These are phyloP conservation scores for Malassezia globosa DNA, from an alignment of 1,284 basidiomycete genomes.

Conservation along the genomic window DNA sequence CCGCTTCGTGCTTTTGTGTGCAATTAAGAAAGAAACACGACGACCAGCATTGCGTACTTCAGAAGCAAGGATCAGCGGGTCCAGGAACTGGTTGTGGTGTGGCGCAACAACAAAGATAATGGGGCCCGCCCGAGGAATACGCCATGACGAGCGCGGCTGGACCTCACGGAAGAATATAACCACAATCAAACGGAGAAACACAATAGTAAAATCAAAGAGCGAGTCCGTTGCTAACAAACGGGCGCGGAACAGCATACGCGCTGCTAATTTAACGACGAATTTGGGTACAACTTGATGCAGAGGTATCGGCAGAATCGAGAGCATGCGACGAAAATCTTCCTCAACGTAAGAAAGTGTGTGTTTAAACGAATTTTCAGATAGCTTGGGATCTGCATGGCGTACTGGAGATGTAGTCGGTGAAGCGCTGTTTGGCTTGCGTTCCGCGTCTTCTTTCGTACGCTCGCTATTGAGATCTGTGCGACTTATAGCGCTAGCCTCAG, in stretches of 20 bases:
- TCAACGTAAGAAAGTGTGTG: conserved; percentile 6
- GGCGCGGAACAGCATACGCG: conserved; percentile 26
- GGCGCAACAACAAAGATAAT: conserved; percentile 94
- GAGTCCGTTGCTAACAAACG: conserved; percentile 42
- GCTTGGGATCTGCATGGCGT: neutral
- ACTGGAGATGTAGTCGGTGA: too few species aligned
- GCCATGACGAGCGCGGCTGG: conserved; percentile 77
- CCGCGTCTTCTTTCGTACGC: too few species aligned
- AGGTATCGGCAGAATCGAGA: conserved; percentile 33
- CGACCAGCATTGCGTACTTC: conserved; percentile 75
- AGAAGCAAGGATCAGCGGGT: conserved; percentile 75
- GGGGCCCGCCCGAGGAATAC: conserved; percentile 77
- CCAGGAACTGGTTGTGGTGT: conserved; percentile 94
- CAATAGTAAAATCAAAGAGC: conserved; percentile 47
- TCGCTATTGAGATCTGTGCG: too few species aligned
- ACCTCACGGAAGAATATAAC: conserved; percentile 97
- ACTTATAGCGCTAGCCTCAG: too few species aligned
- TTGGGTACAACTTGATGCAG: conserved; percentile 31
- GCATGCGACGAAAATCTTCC: conserved; percentile 29
- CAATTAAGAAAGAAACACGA: conserved; percentile 76
- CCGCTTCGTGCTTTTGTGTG: conserved; percentile 81
- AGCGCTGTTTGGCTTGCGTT: too few species aligned
- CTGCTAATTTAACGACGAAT: conserved; percentile 27
- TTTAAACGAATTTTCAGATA: too few species aligned
- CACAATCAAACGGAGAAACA: conserved; percentile 62